Conservation (phyloP, 2,329 filamentous ascomycete genomes). For the Cadophora malorum region DNA sequence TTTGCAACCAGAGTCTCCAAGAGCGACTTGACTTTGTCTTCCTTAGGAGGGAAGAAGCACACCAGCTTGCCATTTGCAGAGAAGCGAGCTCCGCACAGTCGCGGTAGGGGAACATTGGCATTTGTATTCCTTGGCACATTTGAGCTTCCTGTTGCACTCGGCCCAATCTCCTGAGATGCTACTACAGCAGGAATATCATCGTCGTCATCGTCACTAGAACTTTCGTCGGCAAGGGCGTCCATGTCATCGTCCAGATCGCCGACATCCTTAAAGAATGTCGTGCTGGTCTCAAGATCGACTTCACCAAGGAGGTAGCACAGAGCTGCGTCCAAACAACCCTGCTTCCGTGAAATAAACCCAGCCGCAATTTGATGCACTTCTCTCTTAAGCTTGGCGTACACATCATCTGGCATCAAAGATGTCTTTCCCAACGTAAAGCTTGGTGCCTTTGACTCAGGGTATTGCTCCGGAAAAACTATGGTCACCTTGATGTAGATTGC, state of each 20-base stretch:
- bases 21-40: conserved; percentile 58
- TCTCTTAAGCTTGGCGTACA: conserved; percentile 57
- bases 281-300: conserved; percentile 64
- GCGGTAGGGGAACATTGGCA: conserved; percentile 60
- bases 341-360: conserved; percentile 61
- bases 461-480: conserved; percentile 64
- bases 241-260: conserved; percentile 64
- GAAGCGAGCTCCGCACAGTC: conserved; percentile 66
- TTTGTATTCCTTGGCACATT: conserved; percentile 58
- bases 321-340: conserved; percentile 67
- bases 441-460: conserved; percentile 63
- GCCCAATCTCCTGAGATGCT: conserved; percentile 67
- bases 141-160: conserved; percentile 58
- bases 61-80: conserved; percentile 67
- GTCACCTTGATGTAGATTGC: conserved; percentile 67
- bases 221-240: conserved; percentile 70
- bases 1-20: conserved; percentile 55
- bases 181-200: conserved; percentile 52
- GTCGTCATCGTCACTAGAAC: conserved; percentile 85
- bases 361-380: conserved; percentile 63
- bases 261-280: conserved; percentile 63
- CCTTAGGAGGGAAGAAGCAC: conserved; percentile 74
- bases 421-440: conserved; percentile 67
- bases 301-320: conserved; percentile 70
- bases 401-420: conserved; percentile 64